These are phyloP conservation scores for Raffaelea ambrosiae DNA, from an alignment of 2,329 filamentous ascomycete species.

Conservation along the genomic window DNA sequence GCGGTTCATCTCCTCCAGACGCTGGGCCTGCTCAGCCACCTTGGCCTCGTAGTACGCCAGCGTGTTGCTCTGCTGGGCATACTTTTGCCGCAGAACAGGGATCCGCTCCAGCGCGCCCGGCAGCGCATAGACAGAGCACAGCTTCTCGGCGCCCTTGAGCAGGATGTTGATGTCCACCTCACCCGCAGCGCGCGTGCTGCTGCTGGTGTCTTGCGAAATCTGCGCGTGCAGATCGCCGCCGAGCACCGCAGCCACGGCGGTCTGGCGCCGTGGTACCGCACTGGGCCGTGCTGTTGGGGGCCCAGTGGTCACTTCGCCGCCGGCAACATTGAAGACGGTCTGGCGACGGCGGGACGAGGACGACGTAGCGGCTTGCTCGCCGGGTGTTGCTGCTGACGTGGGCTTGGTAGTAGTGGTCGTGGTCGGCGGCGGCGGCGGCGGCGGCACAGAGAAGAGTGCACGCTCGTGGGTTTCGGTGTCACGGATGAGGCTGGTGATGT, in stretches of 20 bases:
- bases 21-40: constrained; percentile 66
- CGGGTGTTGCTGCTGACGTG: constrained; percentile 23
- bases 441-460: constrained; percentile 86
- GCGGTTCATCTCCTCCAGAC: constrained; percentile 66
- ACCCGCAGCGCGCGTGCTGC: constrained; percentile 43
- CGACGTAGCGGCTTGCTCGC: constrained; percentile 37
- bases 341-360: constrained; percentile 38
- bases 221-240: constrained; percentile 80
- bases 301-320: constrained; percentile 52
- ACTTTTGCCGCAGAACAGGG: constrained; percentile 58
- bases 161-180: constrained; percentile 83
- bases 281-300: constrained; percentile 33
- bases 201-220: constrained; percentile 52
- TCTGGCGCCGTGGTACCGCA: constrained; percentile 56
- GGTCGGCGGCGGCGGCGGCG: constrained; percentile 44
- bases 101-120: constrained; percentile 73
- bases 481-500: constrained; percentile 90
- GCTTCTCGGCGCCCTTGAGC: constrained; percentile 78
- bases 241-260: constrained; percentile 81
- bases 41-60: constrained; percentile 72
- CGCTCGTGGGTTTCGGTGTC: constrained; percentile 93
- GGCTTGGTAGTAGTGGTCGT: constrained; percentile 17
- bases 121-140: constrained; percentile 80
- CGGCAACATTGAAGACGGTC: constrained; percentile 59
- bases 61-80: constrained; percentile 63